A percentile compares a stretch with the other conserved stretches of the same genome.
phyloP scores from a whole-genome alignment of 805 yeast species.

The Candida easanensis region DNA sequence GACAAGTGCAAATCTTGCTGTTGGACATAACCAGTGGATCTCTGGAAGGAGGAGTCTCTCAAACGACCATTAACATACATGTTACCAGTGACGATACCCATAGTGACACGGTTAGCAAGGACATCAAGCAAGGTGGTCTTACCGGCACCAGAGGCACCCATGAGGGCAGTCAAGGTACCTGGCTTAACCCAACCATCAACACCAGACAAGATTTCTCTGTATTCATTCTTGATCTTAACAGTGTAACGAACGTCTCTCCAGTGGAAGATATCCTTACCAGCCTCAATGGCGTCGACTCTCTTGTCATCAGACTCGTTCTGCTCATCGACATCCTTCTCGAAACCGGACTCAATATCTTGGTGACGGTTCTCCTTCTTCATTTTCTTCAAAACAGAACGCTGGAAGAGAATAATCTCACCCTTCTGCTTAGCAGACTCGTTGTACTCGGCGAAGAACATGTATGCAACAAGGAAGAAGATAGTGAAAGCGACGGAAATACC shows the following conservation, averaged over 20 bases:
- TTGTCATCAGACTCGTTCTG: constrained; percentile 19
- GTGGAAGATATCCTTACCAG: constrained; percentile 56
- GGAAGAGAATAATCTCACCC: constrained; percentile 69
- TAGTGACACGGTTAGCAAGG: constrained; percentile 65
- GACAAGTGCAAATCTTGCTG: constrained; percentile 72
- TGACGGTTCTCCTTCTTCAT: constrained; percentile 38
- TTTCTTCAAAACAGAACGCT: constrained; percentile 44
- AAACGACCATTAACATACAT: constrained; percentile 62
- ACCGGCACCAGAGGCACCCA: constrained; percentile 84
- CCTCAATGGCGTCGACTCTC: constrained; percentile 29
- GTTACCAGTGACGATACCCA: constrained; percentile 70
- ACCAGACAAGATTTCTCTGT: constrained; percentile 56
- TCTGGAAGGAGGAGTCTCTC: constrained; percentile 59
- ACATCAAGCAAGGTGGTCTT: constrained; percentile 72
- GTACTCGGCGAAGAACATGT: constrained; percentile 52
- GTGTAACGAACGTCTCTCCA: constrained; percentile 78
- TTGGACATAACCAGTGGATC: constrained; percentile 59
- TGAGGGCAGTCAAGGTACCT: constrained; percentile 74
- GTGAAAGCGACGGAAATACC: constrained; percentile 60
- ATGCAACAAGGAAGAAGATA: constrained; percentile 51
- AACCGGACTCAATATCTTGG: constrained; percentile 28
- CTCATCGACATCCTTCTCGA: constrained; percentile 28
- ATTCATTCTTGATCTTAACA: constrained; percentile 57
- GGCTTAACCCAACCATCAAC: constrained; percentile 86
- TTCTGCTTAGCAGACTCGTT: constrained; percentile 63